These are phyloP conservation scores for Mercurialis annua DNA, from an alignment of 345 rosid species.

Conservation along the genomic window DNA sequence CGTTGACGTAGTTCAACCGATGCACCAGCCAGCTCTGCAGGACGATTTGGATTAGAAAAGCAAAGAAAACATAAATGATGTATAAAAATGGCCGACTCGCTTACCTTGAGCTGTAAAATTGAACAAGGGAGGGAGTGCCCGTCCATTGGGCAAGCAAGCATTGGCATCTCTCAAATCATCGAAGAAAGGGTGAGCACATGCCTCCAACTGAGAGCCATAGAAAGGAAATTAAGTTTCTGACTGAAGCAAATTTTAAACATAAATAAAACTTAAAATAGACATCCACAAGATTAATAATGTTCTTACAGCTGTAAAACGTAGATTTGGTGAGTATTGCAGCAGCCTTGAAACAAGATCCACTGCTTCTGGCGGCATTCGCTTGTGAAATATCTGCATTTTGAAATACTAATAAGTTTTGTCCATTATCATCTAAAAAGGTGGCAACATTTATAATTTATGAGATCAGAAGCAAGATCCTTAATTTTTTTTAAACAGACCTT, in stretches of 20 bases:
- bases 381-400: constrained; percentile 23
- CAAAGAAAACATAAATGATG: neutral
- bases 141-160: constrained; percentile 79
- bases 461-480: neutral
- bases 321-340: constrained; percentile 25
- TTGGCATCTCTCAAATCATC: constrained; percentile 78
- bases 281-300: neutral
- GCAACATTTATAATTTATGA: neutral
- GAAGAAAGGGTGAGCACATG: constrained; percentile 96
- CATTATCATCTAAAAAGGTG: neutral
- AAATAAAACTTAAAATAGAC: neutral
- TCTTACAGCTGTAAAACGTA: constrained; percentile 28
- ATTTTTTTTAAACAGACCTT: constrained; percentile 49
- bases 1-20: constrained; percentile 68
- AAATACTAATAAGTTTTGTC: neutral
- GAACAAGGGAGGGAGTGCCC: constrained; percentile 80
- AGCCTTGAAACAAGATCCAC: constrained; percentile 30
- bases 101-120: constrained; percentile 92
- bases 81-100: neutral
- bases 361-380: constrained; percentile 25
- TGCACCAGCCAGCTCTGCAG: constrained; percentile 86
- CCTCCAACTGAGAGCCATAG: constrained; percentile 64
- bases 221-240: neutral
- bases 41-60: constrained; percentile 15
- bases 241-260: neutral